Conservation (phyloP, 2,329 filamentous ascomycete species). For the Colletotrichum camelliae region DNA sequence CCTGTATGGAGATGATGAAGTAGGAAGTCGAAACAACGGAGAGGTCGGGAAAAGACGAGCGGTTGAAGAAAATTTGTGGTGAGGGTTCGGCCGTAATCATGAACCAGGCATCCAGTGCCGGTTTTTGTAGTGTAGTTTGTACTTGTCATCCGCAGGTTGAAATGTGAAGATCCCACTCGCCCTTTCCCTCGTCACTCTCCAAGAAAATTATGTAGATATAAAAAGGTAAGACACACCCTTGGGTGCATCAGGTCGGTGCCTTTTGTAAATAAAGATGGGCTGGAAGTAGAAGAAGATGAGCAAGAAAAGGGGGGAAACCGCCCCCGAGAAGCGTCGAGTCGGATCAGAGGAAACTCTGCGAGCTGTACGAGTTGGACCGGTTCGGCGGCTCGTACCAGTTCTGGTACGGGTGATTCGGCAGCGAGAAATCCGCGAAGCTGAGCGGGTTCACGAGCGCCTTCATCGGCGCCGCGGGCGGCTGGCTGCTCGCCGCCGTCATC, state of each 20-base stretch:
- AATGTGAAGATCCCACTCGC: background rate
- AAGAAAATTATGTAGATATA: background rate
- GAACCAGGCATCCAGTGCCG: slow-evolving; percentile 11
- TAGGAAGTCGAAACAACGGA: too few species aligned
- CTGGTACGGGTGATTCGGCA: slow-evolving; percentile 82
- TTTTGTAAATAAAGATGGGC: background rate
- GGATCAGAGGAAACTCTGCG: slow-evolving; percentile 14
- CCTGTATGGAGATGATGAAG: background rate
- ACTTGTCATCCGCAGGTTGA: background rate
- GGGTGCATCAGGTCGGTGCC: background rate
- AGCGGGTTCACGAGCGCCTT: slow-evolving; percentile 69
- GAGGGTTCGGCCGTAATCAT: background rate
- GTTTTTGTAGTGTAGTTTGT: background rate
- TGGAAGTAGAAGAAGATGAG: background rate
- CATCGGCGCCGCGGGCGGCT: slow-evolving; percentile 26
- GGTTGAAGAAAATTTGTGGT: background rate
- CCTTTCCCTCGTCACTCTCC: background rate
- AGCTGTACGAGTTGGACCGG: slow-evolving; percentile 29
- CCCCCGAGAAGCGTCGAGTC: background rate
- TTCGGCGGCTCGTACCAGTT: slow-evolving; percentile 80
- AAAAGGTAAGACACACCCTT: background rate
- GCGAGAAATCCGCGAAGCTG: slow-evolving; percentile 75
- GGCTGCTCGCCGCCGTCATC: slow-evolving; percentile 23
- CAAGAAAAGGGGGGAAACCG: background rate
- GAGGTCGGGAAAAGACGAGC: background rate